These are phyloP conservation scores for Colletotrichum sp. DNA, from an alignment of 2,329 filamentous ascomycete genomes.

Conservation along the genomic window DNA sequence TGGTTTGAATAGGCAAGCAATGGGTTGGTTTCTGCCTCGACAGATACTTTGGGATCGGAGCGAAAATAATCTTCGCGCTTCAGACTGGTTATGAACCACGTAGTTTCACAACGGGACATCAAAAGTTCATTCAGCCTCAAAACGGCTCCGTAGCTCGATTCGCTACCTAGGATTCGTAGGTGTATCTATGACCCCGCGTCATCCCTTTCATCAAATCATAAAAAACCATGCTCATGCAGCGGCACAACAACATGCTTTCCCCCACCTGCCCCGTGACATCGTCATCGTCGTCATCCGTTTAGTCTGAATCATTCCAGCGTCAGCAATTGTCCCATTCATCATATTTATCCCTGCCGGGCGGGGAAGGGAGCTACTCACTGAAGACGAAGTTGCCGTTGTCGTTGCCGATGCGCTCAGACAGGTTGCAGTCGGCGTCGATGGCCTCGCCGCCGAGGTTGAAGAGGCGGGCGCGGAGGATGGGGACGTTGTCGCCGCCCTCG, in stretches of 20 bases:
- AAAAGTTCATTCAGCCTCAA: not conserved
- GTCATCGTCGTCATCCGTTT: not conserved
- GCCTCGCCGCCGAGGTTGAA: conserved; percentile 45
- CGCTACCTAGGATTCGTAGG: conserved; percentile 8
- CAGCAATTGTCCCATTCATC: not conserved
- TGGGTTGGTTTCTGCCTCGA: not conserved
- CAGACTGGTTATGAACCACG: too few relatives aligned
- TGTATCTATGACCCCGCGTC: not conserved
- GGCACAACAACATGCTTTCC: not conserved
- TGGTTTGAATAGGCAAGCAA: not conserved
- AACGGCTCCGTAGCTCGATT: conserved; percentile 1
- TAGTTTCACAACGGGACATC: not conserved
- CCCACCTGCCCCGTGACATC: not conserved
- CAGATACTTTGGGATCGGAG: too few relatives aligned
- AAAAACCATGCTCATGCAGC: not conserved
- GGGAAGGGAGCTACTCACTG: not conserved
- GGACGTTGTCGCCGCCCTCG: conserved; percentile 54
- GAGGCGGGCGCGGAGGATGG: conserved; percentile 58
- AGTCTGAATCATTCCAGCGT: not conserved
- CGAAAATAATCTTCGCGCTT: too few relatives aligned
- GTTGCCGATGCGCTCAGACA: conserved; percentile 60
- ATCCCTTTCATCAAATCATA: not conserved
- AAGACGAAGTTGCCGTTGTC: conserved; percentile 50
- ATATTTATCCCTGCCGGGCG: too few relatives aligned
- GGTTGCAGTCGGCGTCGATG: conserved; percentile 54